A percentile compares a stretch with the other conserved stretches of the same genome.
phyloP scores from a whole-genome alignment of 23 red algal genomes.

The Gracilariopsis chorda region DNA sequence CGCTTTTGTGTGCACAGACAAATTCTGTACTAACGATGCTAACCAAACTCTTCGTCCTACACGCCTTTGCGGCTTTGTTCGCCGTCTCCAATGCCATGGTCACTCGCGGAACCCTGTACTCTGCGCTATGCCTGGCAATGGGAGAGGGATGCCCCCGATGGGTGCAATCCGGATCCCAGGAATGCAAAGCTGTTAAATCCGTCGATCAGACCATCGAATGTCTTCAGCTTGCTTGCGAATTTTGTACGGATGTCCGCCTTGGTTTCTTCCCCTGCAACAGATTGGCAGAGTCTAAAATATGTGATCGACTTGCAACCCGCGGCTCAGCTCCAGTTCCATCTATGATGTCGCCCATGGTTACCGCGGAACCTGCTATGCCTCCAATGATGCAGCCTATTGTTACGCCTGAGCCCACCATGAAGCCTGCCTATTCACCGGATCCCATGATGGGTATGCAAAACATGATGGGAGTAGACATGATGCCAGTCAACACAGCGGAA shows the following conservation, averaged over 20 bases:
- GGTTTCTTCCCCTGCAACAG: neutral
- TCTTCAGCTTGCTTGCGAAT: neutral
- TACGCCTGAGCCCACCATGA: neutral
- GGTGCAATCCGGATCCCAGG: neutral
- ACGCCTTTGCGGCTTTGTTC: neutral
- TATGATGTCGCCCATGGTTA: neutral
- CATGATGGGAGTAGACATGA: neutral
- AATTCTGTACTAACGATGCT: too few relatives aligned
- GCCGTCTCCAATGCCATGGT: neutral
- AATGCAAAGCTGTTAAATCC: neutral
- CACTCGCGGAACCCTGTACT: neutral
- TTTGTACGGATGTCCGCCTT: neutral
- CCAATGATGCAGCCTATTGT: neutral
- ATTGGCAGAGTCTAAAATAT: neutral
- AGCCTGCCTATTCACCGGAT: neutral
- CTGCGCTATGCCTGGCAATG: neutral
- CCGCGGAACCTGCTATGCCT: neutral
- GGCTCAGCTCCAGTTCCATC: neutral
- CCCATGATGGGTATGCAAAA: neutral
- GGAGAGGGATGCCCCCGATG: neutral
- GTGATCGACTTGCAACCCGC: neutral
- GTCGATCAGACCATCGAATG: neutral
- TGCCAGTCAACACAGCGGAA: neutral
- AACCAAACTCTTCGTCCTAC: neutral
- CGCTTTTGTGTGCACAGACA: neutral